Evolutionary conservation across 306 rosid genomes (phyloP).

Genomic region (Bauhinia variegata): DNA sequence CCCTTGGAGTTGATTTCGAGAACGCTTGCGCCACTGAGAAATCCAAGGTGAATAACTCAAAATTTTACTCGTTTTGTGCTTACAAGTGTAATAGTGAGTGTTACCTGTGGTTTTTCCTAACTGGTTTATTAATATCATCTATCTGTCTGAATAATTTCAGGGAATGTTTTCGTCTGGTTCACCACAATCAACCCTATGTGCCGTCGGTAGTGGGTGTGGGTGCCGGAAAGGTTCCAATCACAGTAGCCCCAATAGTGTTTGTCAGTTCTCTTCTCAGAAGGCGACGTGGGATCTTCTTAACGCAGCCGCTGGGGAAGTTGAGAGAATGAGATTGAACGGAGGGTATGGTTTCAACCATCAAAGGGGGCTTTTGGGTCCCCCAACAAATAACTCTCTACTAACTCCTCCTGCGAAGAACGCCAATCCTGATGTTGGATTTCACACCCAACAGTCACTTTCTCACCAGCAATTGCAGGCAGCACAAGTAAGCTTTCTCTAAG

Average conservation of each 20-base stretch:
- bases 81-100: background rate
- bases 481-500: conserved; percentile 42
- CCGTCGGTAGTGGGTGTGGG: conserved; percentile 47
- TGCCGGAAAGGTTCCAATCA: conserved; percentile 57
- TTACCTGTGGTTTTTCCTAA: background rate
- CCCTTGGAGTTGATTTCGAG: conserved; percentile 41
- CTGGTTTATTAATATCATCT: no score
- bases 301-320: conserved; percentile 75
- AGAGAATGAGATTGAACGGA: conserved; percentile 55
- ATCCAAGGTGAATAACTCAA: conserved; percentile 44
- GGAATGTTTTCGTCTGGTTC: conserved; percentile 42
- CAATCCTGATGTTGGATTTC: conserved; percentile 36
- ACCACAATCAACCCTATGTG: conserved; percentile 71
- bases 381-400: conserved; percentile 41
- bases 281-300: conserved; percentile 69
- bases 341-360: conserved; percentile 17
- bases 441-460: conserved; percentile 44
- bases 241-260: conserved; percentile 59
- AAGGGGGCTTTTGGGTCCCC: conserved; percentile 34
- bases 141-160: no score
- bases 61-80: background rate
- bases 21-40: conserved; percentile 17
- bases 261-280: conserved; percentile 32
- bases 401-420: conserved; percentile 28
- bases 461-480: conserved; percentile 55